A percentile compares a stretch with the other conserved stretches of the same genome.
Conservation (phyloP, 805 yeast genomes). For the Suhomyces sp. region DNA sequence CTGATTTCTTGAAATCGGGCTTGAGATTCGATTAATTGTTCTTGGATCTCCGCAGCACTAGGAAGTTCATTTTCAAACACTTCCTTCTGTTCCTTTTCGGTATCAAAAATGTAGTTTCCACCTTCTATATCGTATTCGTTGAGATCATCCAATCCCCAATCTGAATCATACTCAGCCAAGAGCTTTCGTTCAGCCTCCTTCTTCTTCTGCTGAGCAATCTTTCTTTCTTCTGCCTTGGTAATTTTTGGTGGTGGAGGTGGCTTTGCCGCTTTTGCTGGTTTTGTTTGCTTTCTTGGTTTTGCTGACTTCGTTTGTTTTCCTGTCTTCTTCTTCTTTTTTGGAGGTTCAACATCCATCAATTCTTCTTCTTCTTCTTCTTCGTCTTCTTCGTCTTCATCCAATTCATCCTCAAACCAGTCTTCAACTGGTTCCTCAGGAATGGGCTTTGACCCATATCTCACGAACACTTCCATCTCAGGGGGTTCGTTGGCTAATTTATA, state of each 20-base stretch:
- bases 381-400: constrained; percentile 12
- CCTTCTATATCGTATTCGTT: constrained; percentile 19
- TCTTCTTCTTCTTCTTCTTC: constrained; percentile 12
- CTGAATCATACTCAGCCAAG: constrained; percentile 29
- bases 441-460: constrained; percentile 39
- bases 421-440: constrained; percentile 45
- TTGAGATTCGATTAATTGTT: constrained; percentile 14
- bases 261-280: constrained; percentile 1
- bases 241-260: constrained; percentile 5
- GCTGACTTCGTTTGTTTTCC: constrained; percentile 12
- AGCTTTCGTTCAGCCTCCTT: constrained; percentile 13
- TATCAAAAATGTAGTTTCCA: constrained; percentile 38
- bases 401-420: constrained; percentile 15
- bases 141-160: constrained; percentile 47
- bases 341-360: constrained; percentile 9
- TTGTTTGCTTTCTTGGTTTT: constrained; percentile 3
- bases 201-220: constrained; percentile 11
- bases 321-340: constrained; percentile 2
- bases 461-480: constrained; percentile 42
- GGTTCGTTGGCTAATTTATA: constrained; percentile 52
- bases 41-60: constrained; percentile 19
- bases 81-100: constrained; percentile 27
- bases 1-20: constrained; percentile 18
- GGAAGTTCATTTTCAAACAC: constrained; percentile 26
- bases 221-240: constrained; percentile 15